A percentile compares a stretch with the other conserved stretches of the same genome.
phyloP scores from a whole-genome alignment of 495 filamentous ascomycete species.

The Hamigera avellanea region DNA sequence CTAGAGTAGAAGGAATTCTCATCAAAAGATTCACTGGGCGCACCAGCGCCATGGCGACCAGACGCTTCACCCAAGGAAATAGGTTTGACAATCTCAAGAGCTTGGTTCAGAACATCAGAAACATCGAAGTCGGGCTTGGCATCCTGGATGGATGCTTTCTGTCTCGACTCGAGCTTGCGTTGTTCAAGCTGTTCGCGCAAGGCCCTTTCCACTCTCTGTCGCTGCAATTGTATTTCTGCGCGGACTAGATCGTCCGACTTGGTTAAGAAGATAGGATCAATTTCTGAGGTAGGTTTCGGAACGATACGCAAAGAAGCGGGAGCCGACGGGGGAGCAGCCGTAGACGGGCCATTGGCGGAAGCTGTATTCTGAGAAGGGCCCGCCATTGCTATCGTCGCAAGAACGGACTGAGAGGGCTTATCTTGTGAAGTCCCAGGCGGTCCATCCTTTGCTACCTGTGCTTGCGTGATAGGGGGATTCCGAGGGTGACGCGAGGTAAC shows the following conservation, averaged over 20 bases:
- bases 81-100: slow-evolving; percentile 59
- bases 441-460: slow-evolving; percentile 13
- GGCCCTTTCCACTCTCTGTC: slow-evolving; percentile 65
- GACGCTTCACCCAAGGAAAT: slow-evolving; percentile 39
- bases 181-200: slow-evolving; percentile 67
- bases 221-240: slow-evolving; percentile 70
- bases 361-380: slow-evolving; percentile 16
- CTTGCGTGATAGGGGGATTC: slow-evolving; percentile 9
- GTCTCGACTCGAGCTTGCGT: slow-evolving; percentile 41
- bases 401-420: slow-evolving; percentile 19
- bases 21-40: slow-evolving; percentile 70
- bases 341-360: slow-evolving; percentile 14
- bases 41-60: slow-evolving; percentile 40
- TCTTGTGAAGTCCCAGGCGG: slow-evolving; percentile 13
- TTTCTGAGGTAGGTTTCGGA: slow-evolving; percentile 34
- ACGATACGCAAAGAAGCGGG: slow-evolving; percentile 24
- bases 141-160: slow-evolving; percentile 45
- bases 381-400: slow-evolving; percentile 14
- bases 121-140: slow-evolving; percentile 62
- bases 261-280: slow-evolving; percentile 69
- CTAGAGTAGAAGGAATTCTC: slow-evolving; percentile 95
- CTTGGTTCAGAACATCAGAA: slow-evolving; percentile 58
- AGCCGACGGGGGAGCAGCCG: slow-evolving; percentile 14
- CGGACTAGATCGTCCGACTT: slow-evolving; percentile 77
- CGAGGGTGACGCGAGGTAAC: slow-evolving; percentile 17